Percentiles rank a stretch among this genome's conserved stretches.
Evolutionary conservation across 2,329 filamentous ascomycete species (phyloP).

Genomic region (Helotiales sp.): DNA sequence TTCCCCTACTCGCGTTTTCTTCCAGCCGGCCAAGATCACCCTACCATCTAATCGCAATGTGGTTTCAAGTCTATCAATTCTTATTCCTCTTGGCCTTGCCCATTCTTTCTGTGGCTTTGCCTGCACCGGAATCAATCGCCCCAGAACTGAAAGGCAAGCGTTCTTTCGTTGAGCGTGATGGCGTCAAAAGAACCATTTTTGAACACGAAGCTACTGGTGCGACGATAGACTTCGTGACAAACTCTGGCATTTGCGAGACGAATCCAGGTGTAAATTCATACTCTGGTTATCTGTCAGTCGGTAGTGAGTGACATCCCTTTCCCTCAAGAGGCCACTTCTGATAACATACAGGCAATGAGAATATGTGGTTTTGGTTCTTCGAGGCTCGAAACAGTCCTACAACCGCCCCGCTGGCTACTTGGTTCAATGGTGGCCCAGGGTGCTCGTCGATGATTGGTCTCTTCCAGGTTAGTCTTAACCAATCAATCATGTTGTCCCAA

Average conservation of each 20-base stretch:
- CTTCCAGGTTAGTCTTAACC: constrained; percentile 50
- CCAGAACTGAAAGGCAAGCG: constrained; percentile 31
- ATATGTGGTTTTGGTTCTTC: constrained; percentile 51
- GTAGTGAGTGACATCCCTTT: constrained; percentile 25
- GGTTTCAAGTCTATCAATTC: constrained; percentile 1
- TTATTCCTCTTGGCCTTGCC: constrained; percentile 16
- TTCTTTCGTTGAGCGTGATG: constrained; percentile 37
- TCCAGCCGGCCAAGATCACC: not conserved
- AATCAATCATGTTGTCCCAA: no score
- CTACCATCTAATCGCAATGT: not conserved
- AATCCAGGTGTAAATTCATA: constrained; percentile 50
- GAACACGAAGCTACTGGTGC: constrained; percentile 48
- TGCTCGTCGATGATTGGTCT: constrained; percentile 59
- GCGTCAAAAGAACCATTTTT: constrained; percentile 46
- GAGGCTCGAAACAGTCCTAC: constrained; percentile 53
- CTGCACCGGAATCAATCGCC: constrained; percentile 10
- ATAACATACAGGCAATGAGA: constrained; percentile 21
- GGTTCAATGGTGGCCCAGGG: constrained; percentile 49
- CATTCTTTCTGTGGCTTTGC: constrained; percentile 11
- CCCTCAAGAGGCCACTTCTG: constrained; percentile 28
- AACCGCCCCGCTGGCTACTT: constrained; percentile 44
- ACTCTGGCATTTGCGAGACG: constrained; percentile 52
- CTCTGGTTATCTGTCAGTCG: constrained; percentile 51
- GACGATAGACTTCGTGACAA: constrained; percentile 48
- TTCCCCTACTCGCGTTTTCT: not conserved